phyloP scores from a whole-genome alignment of 345 rosid genomes.

The Excoecaria agallocha region DNA sequence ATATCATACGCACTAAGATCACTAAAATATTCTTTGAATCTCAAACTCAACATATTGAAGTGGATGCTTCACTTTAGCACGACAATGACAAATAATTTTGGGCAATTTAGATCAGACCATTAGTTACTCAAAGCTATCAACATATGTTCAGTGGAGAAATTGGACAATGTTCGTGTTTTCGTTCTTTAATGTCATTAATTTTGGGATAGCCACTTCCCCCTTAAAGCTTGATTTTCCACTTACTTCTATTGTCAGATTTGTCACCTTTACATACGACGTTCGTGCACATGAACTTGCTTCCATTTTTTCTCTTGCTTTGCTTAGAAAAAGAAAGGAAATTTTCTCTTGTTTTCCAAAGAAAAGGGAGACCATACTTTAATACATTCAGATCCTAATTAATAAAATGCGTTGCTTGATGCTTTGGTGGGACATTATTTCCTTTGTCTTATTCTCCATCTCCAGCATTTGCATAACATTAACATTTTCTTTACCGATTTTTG shows the following conservation, averaged over 20 bases:
- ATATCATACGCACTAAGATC: neutral
- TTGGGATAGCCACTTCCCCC: neutral
- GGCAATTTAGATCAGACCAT: slow-evolving; percentile 9
- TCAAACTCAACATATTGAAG: neutral
- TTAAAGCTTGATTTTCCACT: neutral
- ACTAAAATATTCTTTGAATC: slow-evolving; percentile 6
- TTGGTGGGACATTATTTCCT: too few species aligned
- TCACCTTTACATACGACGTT: slow-evolving; percentile 2
- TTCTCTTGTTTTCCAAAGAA: too few species aligned
- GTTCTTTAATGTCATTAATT: neutral
- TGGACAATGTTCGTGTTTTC: neutral
- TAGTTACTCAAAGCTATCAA: neutral
- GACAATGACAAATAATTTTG: slow-evolving; percentile 14
- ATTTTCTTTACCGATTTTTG: too few species aligned
- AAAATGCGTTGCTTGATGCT: too few species aligned
- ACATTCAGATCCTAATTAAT: too few species aligned
- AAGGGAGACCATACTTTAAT: too few species aligned
- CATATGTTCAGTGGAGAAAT: neutral
- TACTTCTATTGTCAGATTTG: neutral
- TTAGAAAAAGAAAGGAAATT: too few species aligned
- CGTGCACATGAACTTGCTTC: neutral
- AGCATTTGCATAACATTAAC: too few species aligned
- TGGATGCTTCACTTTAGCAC: slow-evolving; percentile 20
- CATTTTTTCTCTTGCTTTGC: neutral
- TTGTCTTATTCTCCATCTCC: too few species aligned